These are phyloP conservation scores for Monosporascus ibericus DNA, from an alignment of 2,329 filamentous ascomycete species.

Conservation along the genomic window DNA sequence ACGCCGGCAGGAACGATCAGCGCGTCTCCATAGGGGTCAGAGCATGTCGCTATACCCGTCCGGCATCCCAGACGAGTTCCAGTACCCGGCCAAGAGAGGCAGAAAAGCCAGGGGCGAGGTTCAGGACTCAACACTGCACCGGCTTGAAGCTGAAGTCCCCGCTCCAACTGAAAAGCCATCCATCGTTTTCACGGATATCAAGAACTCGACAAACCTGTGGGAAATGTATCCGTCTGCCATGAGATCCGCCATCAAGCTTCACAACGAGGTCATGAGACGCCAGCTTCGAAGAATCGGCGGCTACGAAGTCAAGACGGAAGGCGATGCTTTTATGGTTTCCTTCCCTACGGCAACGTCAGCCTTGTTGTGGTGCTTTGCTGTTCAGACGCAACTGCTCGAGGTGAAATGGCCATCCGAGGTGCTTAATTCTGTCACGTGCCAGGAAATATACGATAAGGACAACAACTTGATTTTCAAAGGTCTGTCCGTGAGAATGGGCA, in stretches of 20 bases:
- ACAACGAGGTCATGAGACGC: constrained; percentile 94
- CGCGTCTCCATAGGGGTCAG: constrained; percentile 63
- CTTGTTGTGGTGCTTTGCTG: constrained; percentile 91
- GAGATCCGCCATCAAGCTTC: constrained; percentile 92
- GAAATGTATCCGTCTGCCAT: constrained; percentile 92
- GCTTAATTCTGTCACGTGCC: constrained; percentile 76
- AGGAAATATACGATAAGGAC: constrained; percentile 76
- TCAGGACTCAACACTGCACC: constrained; percentile 80
- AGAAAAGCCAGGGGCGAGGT: constrained; percentile 58
- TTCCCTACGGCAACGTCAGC: constrained; percentile 95
- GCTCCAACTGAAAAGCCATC: constrained; percentile 86
- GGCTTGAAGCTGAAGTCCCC: constrained; percentile 84
- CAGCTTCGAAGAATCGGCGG: constrained; percentile 90
- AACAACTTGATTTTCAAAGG: constrained; percentile 88
- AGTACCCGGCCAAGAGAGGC: constrained; percentile 57
- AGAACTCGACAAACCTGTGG: constrained; percentile 94
- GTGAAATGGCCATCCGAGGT: constrained; percentile 93
- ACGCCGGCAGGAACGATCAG: constrained; percentile 67
- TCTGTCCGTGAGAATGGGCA: constrained; percentile 93
- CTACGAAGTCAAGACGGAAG: constrained; percentile 99
- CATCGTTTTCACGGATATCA: constrained; percentile 98
- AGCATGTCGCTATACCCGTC: constrained; percentile 82
- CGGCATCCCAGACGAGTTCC: constrained; percentile 62
- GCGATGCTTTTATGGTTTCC: constrained; percentile 98
- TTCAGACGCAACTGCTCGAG: constrained; percentile 81